These are phyloP conservation scores for Elasticomyces elasticus DNA, from an alignment of 495 filamentous ascomycete genomes.

Conservation along the genomic window DNA sequence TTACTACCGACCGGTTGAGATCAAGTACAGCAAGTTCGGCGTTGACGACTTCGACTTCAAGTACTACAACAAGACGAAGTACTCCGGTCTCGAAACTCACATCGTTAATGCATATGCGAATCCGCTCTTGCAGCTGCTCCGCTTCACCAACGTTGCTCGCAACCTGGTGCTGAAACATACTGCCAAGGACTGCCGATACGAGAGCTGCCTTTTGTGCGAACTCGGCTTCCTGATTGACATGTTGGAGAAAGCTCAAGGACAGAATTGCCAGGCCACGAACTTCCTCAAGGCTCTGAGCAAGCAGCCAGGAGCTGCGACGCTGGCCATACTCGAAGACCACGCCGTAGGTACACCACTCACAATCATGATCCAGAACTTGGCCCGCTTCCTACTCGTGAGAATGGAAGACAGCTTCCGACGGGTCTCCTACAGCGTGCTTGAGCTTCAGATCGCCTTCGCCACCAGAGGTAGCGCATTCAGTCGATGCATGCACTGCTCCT, in stretches of 20 bases:
- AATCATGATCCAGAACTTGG: conserved; percentile 64
- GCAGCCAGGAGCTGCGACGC: conserved; percentile 57
- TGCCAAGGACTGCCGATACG: conserved; percentile 67
- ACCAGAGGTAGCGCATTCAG: conserved; percentile 52
- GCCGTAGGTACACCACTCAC: conserved; percentile 57
- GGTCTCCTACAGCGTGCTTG: conserved; percentile 45
- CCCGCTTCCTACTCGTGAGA: conserved; percentile 64
- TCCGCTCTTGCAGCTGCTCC: conserved; percentile 79
- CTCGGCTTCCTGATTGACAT: conserved; percentile 95
- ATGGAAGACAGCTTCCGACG: conserved; percentile 60
- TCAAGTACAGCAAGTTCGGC: conserved; percentile 94
- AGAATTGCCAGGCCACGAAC: conserved; percentile 96
- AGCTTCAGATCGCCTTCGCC: conserved; percentile 49
- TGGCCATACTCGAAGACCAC: conserved; percentile 77
- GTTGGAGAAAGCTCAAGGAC: conserved; percentile 87
- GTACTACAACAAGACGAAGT: conserved; percentile 85
- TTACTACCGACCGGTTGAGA: conserved; percentile 83
- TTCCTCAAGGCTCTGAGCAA: conserved; percentile 79
- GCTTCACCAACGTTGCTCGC: conserved; percentile 76
- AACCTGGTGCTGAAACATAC: conserved; percentile 88
- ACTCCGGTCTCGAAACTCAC: conserved; percentile 89
- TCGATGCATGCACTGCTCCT: conserved; percentile 70
- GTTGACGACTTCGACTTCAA: conserved; percentile 97
- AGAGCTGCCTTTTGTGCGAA: conserved; percentile 84
- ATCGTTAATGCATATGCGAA: conserved; percentile 95